A percentile compares a stretch with the other conserved stretches of the same genome.
These are phyloP conservation scores for Plectosphaerella sp. DNA, from an alignment of 2,329 filamentous ascomycete species.

Conservation along the genomic window DNA sequence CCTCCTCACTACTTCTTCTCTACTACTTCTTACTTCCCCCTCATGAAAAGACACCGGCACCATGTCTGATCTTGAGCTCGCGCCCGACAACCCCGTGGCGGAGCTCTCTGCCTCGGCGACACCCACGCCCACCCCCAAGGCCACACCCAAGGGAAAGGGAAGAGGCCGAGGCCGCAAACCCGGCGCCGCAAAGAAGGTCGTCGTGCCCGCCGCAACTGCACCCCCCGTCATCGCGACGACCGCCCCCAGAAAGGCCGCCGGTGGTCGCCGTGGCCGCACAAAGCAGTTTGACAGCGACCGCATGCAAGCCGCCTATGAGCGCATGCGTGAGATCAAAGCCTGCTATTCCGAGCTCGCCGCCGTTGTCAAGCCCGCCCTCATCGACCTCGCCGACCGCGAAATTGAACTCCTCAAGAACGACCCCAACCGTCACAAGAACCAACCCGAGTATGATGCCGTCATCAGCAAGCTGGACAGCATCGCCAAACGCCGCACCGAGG, in stretches of 20 bases:
- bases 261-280: constrained; percentile 43
- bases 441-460: constrained; percentile 47
- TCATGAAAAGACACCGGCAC: constrained; percentile 28
- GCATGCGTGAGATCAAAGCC: constrained; percentile 63
- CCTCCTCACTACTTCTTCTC: background rate
- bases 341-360: constrained; percentile 59
- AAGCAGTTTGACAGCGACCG: constrained; percentile 51
- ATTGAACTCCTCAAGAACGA: constrained; percentile 54
- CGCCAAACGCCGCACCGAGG: constrained; percentile 22
- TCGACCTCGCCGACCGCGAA: constrained; percentile 59
- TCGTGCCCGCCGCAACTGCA: constrained; percentile 13
- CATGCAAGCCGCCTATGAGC: constrained; percentile 55
- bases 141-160: constrained; percentile 16
- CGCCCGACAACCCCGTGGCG: constrained; percentile 9
- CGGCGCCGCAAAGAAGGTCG: constrained; percentile 17
- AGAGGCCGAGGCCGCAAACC: constrained; percentile 14
- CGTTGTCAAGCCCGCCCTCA: constrained; percentile 58
- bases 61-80: constrained; percentile 14
- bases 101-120: constrained; percentile 1
- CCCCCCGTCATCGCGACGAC: constrained; percentile 24
- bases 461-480: constrained; percentile 40
- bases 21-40: background rate
- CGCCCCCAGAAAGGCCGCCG: constrained; percentile 19
- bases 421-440: constrained; percentile 46
- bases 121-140: constrained; percentile 10